phyloP scores from a whole-genome alignment of 768 basidiomycete species.

The Pisolithus tinctorius region DNA sequence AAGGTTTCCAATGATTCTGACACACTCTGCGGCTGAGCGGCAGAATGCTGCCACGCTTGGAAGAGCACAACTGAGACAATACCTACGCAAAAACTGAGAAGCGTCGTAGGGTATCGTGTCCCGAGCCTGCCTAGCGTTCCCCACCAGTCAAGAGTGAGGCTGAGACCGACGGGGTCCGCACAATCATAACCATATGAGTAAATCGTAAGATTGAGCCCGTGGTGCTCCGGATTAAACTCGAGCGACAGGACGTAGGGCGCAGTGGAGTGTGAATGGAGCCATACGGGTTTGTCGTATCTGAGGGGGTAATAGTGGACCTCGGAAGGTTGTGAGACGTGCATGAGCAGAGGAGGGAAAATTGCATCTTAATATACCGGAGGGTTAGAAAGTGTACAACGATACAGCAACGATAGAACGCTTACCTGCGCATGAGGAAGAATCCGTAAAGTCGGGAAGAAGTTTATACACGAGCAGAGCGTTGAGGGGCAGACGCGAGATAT shows the following conservation, averaged over 20 bases:
- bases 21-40: constrained; percentile 36
- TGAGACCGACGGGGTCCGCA: constrained; percentile 28
- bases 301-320: constrained; percentile 71
- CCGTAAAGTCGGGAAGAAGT: constrained; percentile 29
- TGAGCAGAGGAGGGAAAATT: constrained; percentile 58
- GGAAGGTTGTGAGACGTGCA: constrained; percentile 48
- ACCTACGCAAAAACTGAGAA: constrained; percentile 70
- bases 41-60: constrained; percentile 39
- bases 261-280: constrained; percentile 60
- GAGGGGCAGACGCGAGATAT: constrained; percentile 50
- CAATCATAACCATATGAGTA: constrained; percentile 54
- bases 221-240: constrained; percentile 8
- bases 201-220: constrained; percentile 49
- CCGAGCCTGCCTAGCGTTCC: constrained; percentile 65
- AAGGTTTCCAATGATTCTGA: constrained; percentile 44
- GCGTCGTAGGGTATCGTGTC: constrained; percentile 65
- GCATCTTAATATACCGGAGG: constrained; percentile 32
- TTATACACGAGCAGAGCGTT: constrained; percentile 64
- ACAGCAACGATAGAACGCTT: neutral
- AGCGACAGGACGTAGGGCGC: constrained; percentile 53
- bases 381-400: constrained; percentile 2
- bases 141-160: constrained; percentile 62
- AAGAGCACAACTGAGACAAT: constrained; percentile 55
- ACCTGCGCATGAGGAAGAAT: constrained; percentile 25
- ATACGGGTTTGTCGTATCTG: constrained; percentile 14